These are phyloP conservation scores for Ogataea degrootiae DNA, from an alignment of 805 yeast species.

Conservation along the genomic window DNA sequence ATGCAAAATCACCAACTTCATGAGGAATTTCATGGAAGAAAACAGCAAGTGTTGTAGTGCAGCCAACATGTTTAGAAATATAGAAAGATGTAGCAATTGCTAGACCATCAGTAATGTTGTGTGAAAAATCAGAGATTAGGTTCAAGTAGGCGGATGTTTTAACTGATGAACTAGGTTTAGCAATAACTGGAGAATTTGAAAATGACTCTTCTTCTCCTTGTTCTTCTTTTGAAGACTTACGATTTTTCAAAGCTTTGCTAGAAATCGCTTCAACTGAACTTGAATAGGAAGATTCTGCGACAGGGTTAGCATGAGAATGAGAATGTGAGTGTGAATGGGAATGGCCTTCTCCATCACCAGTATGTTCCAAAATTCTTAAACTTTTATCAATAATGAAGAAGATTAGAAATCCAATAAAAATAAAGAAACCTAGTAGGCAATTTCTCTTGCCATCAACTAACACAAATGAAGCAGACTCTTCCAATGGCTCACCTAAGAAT, in stretches of 20 bases:
- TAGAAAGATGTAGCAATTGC: conserved; percentile 71
- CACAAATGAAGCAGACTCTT: conserved; percentile 39
- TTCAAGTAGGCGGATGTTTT: conserved; percentile 58
- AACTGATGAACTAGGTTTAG: conserved; percentile 33
- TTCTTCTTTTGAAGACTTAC: conserved; percentile 15
- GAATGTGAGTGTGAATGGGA: conserved; percentile 40
- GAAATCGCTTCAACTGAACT: conserved; percentile 13
- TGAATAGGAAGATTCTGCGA: conserved; percentile 4
- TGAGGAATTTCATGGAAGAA: conserved; percentile 79
- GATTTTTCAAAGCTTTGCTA: conserved; percentile 12
- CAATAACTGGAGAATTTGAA: conserved; percentile 24
- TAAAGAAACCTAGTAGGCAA: conserved; percentile 45
- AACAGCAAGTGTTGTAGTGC: conserved; percentile 65
- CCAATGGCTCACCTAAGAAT: conserved; percentile 47
- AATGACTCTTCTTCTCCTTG: conserved; percentile 14
- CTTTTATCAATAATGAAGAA: conserved; percentile 62
- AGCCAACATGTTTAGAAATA: conserved; percentile 54
- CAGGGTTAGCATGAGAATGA: conserved; percentile 22
- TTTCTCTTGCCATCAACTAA: conserved; percentile 48
- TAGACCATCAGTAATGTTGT: conserved; percentile 73
- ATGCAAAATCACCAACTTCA: conserved; percentile 76
- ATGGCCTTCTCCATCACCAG: conserved; percentile 35
- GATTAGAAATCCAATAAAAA: conserved; percentile 55
- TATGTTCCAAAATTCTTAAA: conserved; percentile 45
- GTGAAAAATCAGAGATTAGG: conserved; percentile 65